Conservation (phyloP, 2,329 filamentous ascomycete genomes). For the Botryotinia calthae region DNA sequence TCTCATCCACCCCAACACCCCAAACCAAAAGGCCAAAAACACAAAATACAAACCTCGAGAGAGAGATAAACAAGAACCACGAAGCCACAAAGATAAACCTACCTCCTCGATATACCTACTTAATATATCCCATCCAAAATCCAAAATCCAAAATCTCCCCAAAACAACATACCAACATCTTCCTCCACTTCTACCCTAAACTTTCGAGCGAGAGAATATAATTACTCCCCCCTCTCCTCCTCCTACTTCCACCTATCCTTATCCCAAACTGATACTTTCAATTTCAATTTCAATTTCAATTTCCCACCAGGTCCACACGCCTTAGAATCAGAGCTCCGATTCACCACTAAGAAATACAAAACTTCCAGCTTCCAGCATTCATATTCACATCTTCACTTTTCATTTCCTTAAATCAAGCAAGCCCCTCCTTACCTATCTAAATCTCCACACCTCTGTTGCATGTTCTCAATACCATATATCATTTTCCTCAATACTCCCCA, state of each 20-base stretch:
- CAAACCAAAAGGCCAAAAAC: no score
- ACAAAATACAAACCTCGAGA: no score
- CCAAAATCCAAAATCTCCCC: no score
- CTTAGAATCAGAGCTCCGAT: not conserved
- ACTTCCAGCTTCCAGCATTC: not conserved
- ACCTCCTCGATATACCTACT: no score
- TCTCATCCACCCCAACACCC: no score
- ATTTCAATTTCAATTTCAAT: not conserved
- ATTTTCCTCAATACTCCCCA: not conserved
- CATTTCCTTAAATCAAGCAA: not conserved
- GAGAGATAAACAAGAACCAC: no score
- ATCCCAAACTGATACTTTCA: accelerated
- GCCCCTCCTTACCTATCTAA: not conserved
- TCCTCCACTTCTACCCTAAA: no score
- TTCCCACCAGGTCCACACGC: accelerated
- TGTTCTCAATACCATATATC: not conserved
- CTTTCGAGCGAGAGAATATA: no score
- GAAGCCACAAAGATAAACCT: no score
- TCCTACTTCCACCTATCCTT: accelerated
- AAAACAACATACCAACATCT: no score
- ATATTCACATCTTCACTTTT: not conserved
- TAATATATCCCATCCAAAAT: no score
- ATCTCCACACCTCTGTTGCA: not conserved
- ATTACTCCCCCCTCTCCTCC: no score
- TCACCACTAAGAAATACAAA: not conserved